phyloP scores from a whole-genome alignment of 257 asterid genomes.

The Gentiana macrophylla region DNA sequence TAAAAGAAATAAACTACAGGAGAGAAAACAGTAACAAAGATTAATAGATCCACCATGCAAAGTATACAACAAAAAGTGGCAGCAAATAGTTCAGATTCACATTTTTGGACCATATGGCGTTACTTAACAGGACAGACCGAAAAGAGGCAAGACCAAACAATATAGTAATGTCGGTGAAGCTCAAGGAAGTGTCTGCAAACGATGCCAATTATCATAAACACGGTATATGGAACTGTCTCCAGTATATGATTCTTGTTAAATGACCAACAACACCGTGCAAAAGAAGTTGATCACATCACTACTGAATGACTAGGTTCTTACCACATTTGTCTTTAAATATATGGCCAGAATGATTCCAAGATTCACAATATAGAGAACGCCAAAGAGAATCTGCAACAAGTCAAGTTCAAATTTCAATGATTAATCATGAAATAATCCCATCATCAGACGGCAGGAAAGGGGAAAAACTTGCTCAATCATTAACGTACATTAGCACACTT shows the following conservation, averaged over 20 bases:
- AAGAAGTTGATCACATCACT: background rate
- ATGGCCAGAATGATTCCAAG: conserved; percentile 68
- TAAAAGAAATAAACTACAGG: no score
- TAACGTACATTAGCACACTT: no score
- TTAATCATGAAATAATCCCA: background rate
- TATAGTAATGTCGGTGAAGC: no score
- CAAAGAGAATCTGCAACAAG: conserved; percentile 66
- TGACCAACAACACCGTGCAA: background rate
- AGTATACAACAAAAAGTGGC: background rate
- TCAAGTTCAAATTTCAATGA: no score
- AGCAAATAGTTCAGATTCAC: no score
- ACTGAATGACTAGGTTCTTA: conserved; percentile 20
- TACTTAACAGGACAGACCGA: no score
- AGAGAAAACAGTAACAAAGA: no score
- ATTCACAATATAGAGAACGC: conserved; percentile 66
- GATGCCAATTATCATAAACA: background rate
- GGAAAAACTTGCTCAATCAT: no score
- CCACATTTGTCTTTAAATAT: conserved; percentile 81
- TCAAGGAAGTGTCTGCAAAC: background rate
- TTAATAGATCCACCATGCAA: background rate
- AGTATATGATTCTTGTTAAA: no score
- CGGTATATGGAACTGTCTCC: background rate
- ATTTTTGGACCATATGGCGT: no score
- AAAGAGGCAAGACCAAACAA: no score
- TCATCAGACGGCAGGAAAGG: no score